A percentile compares a stretch with the other conserved stretches of the same genome.
Conservation (phyloP, 768 basidiomycete genomes). For the Dictyophora rubrovolvata region DNA sequence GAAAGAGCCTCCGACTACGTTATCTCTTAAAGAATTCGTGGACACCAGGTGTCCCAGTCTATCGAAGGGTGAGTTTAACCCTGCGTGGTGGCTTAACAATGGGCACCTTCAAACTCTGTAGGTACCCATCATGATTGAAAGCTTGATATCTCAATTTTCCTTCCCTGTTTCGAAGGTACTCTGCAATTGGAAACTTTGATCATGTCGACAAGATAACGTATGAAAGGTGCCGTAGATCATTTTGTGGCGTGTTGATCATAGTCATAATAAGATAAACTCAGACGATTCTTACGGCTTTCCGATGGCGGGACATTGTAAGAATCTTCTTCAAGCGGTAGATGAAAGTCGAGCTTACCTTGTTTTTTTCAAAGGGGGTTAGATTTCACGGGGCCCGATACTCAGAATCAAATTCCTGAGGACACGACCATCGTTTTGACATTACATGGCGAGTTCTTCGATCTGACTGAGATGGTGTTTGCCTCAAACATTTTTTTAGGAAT, state of each 20-base stretch:
- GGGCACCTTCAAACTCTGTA: slow-evolving; percentile 52
- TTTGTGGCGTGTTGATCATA: slow-evolving; percentile 9
- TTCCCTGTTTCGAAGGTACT: slow-evolving; percentile 23
- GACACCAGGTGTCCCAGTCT: slow-evolving; percentile 16
- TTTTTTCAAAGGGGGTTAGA: slow-evolving; percentile 45
- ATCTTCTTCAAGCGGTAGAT: background rate
- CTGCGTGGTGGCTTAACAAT: slow-evolving; percentile 43
- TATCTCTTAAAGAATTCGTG: slow-evolving; percentile 11
- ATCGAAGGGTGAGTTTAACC: slow-evolving; percentile 24
- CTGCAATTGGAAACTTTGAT: slow-evolving; percentile 51
- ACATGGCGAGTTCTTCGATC: slow-evolving; percentile 23
- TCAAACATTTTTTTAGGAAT: slow-evolving; percentile 14
- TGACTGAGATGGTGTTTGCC: background rate
- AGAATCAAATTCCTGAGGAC: slow-evolving; percentile 22
- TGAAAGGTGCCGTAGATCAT: slow-evolving; percentile 31
- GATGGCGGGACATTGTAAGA: slow-evolving; percentile 62
- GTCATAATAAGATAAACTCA: slow-evolving; percentile 17
- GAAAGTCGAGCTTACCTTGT: background rate
- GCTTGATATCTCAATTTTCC: background rate
- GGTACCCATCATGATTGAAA: background rate
- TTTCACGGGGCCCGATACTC: slow-evolving; percentile 32
- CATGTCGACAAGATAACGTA: slow-evolving; percentile 46
- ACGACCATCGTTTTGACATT: slow-evolving; percentile 33
- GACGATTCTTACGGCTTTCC: slow-evolving; percentile 35
- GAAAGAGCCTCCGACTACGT: background rate